Evolutionary conservation across 2,329 filamentous ascomycete species (phyloP).

Genomic region (Fusarium sp.): DNA sequence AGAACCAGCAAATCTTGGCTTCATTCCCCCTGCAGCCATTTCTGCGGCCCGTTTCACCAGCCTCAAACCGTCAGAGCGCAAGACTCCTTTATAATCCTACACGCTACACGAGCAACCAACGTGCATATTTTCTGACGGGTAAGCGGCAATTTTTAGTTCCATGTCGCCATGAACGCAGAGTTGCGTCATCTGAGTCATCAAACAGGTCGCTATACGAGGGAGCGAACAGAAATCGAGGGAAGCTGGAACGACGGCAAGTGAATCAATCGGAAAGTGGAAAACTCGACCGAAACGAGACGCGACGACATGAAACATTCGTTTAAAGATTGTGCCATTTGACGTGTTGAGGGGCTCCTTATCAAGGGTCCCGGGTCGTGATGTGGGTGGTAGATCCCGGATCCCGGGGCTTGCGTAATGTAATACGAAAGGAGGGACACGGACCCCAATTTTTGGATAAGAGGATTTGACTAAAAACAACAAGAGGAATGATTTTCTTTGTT

Average conservation of each 20-base stretch:
- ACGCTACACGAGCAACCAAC: background rate
- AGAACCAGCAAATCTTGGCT: background rate
- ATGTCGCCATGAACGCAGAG: background rate
- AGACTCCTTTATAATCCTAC: background rate
- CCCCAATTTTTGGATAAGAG: background rate
- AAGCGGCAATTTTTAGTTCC: background rate
- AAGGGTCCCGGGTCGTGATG: background rate
- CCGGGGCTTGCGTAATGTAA: background rate
- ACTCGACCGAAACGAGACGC: background rate
- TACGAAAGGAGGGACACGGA: constrained; percentile 1
- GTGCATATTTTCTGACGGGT: background rate
- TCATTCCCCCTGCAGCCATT: background rate
- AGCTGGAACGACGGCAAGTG: background rate
- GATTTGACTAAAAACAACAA: background rate
- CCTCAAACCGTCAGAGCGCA: background rate
- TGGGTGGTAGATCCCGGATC: background rate
- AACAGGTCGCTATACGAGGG: background rate
- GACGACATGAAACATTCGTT: background rate
- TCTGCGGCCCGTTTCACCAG: background rate
- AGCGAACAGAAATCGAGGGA: background rate
- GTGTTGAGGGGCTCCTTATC: background rate
- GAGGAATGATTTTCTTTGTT: background rate
- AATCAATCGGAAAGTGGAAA: background rate
- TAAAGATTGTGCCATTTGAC: background rate
- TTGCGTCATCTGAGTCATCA: constrained; percentile 1